phyloP scores from a whole-genome alignment of 176 grass and related monocot genomes.

The Cenchrus americanus region DNA sequence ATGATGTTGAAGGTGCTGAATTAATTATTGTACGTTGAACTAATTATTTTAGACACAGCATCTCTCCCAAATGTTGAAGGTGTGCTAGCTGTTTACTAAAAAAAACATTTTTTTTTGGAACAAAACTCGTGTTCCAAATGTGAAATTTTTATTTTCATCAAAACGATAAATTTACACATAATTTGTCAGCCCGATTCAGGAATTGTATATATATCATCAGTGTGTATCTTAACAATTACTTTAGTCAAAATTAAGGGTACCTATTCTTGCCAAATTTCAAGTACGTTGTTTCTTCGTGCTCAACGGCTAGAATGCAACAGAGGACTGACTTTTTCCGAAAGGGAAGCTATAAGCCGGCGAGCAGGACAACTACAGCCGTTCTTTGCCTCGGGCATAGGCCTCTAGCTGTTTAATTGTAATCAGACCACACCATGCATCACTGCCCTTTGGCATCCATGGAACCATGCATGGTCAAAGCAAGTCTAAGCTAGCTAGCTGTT shows the following conservation, averaged over 20 bases:
- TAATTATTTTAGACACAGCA: too few relatives aligned
- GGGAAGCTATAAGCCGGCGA: background rate
- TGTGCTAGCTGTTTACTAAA: too few relatives aligned
- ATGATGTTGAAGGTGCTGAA: too few relatives aligned
- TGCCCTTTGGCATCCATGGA: background rate
- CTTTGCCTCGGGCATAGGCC: conserved; percentile 13
- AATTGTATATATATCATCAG: background rate
- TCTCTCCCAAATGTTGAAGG: too few relatives aligned
- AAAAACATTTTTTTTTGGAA: too few relatives aligned
- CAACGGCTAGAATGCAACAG: background rate
- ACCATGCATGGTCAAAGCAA: background rate
- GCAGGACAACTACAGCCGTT: conserved; percentile 32
- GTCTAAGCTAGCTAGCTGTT: background rate
- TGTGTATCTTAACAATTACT: background rate
- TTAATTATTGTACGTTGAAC: too few relatives aligned
- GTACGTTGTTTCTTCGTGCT: background rate
- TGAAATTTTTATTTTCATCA: background rate
- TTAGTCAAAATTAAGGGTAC: background rate
- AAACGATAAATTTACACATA: background rate
- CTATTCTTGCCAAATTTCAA: background rate
- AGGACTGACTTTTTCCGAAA: conserved; percentile 1
- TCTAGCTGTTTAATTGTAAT: background rate
- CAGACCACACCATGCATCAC: background rate
- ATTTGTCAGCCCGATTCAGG: background rate
- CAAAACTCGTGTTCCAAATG: background rate